Evolutionary conservation across 2,329 filamentous ascomycete genomes (phyloP).

Genomic region (Trichoderma simmonsii): DNA sequence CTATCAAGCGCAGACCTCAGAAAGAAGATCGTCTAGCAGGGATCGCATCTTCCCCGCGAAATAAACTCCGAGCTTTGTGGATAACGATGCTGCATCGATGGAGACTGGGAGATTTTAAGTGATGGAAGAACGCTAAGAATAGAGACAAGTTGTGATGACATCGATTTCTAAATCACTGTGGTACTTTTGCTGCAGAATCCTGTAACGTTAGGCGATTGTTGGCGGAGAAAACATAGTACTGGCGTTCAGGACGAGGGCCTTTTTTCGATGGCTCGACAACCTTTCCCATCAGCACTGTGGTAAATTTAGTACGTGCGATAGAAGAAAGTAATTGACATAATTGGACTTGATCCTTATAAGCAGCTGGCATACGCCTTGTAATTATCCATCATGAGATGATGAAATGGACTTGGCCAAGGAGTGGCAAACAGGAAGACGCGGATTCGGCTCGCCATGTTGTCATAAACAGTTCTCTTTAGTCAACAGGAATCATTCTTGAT

Average conservation of each 20-base stretch:
- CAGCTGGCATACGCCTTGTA: accelerated
- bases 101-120: not conserved
- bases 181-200: not conserved
- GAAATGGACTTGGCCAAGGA: not conserved
- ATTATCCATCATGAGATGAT: not conserved
- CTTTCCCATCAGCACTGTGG: not conserved
- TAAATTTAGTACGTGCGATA: not conserved
- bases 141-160: no score
- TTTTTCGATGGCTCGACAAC: not conserved
- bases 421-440: not conserved
- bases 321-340: not conserved
- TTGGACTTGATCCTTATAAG: not conserved
- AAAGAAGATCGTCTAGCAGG: not conserved
- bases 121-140: not conserved
- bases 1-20: not conserved
- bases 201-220: not conserved
- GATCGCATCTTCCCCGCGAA: not conserved
- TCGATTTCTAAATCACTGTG: no score
- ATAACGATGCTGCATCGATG: not conserved
- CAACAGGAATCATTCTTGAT: not conserved
- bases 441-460: not conserved
- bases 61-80: not conserved
- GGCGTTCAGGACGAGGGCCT: not conserved
- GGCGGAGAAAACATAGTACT: not conserved
- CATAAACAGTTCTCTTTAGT: not conserved